Conservation (phyloP, 2,329 filamentous ascomycete species). For the Rutstroemia sp. region DNA sequence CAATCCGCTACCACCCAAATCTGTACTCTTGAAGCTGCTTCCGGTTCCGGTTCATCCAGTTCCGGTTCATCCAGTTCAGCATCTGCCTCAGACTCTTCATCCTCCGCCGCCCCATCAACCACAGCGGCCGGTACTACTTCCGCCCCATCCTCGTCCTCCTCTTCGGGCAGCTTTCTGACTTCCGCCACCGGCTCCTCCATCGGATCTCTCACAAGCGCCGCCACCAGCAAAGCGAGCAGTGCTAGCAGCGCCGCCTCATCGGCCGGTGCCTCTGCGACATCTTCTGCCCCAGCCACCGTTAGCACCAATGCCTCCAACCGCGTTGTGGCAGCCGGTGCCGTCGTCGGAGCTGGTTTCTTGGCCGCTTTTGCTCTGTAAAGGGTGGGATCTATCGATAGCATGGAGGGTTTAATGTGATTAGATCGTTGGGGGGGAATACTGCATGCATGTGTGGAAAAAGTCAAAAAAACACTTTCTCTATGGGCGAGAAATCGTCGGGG, state of each 20-base stretch:
- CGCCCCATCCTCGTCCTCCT: neutral
- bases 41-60: slow-evolving; percentile 5
- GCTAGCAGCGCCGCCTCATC: neutral
- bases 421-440: neutral
- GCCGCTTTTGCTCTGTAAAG: slow-evolving; percentile 19
- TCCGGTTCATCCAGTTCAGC: slow-evolving; percentile 7
- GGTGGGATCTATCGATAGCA: neutral
- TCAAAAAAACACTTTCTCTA: too few species aligned
- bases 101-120: neutral
- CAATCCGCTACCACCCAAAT: neutral
- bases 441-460: too few species aligned
- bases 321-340: slow-evolving; percentile 7
- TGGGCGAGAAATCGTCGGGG: too few species aligned
- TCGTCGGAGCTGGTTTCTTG: slow-evolving; percentile 16
- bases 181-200: neutral
- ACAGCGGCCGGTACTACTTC: neutral
- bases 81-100: neutral
- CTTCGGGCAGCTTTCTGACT: neutral
- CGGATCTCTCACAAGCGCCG: neutral
- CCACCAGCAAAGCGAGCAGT: neutral
- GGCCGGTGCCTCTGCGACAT: neutral
- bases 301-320: slow-evolving; percentile 6
- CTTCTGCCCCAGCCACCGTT: neutral
- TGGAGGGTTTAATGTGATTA: neutral
- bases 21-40: neutral